phyloP scores from a whole-genome alignment of 345 rosid genomes.

The Sisymbrium altissimum region DNA sequence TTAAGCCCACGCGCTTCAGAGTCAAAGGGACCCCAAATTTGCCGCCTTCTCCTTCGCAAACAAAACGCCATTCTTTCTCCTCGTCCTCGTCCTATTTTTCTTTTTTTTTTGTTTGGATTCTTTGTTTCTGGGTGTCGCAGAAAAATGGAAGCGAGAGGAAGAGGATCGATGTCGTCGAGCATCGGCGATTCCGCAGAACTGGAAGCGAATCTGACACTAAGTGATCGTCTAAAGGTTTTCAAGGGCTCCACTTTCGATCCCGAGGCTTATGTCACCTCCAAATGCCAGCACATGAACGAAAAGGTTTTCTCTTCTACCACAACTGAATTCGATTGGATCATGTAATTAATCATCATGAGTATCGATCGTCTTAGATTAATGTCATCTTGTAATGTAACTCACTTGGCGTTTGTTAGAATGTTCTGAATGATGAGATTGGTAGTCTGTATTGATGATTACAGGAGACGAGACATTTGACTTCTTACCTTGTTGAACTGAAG shows the following conservation, averaged over 20 bases:
- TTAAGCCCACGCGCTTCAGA: slow-evolving; percentile 11
- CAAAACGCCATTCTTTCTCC: not conserved
- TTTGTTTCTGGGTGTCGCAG: not conserved
- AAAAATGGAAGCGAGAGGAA: slow-evolving; percentile 23
- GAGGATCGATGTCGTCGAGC: slow-evolving; percentile 44
- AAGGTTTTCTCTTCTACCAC: slow-evolving; percentile 44
- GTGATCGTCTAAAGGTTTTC: slow-evolving; percentile 75
- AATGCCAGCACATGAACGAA: slow-evolving; percentile 75
- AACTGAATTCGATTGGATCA: not conserved
- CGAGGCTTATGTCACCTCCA: slow-evolving; percentile 57
- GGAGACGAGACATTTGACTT: slow-evolving; percentile 69
- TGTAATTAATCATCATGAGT: not conserved
- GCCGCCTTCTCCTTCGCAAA: slow-evolving; percentile 15
- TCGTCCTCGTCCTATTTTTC: too few species aligned
- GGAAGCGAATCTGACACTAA: slow-evolving; percentile 60
- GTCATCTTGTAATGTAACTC: not conserved
- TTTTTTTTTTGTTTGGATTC: not conserved
- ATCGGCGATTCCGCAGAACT: slow-evolving; percentile 62
- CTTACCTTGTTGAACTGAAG: slow-evolving; percentile 66
- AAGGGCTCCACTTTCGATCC: slow-evolving; percentile 71
- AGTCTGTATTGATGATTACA: slow-evolving; percentile 14
- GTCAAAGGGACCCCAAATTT: slow-evolving; percentile 3
- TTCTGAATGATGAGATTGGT: not conserved
- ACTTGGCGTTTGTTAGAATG: not conserved
- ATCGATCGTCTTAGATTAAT: not conserved